These are phyloP conservation scores for Camelina neglecta DNA, from an alignment of 345 rosid species.

Conservation along the genomic window DNA sequence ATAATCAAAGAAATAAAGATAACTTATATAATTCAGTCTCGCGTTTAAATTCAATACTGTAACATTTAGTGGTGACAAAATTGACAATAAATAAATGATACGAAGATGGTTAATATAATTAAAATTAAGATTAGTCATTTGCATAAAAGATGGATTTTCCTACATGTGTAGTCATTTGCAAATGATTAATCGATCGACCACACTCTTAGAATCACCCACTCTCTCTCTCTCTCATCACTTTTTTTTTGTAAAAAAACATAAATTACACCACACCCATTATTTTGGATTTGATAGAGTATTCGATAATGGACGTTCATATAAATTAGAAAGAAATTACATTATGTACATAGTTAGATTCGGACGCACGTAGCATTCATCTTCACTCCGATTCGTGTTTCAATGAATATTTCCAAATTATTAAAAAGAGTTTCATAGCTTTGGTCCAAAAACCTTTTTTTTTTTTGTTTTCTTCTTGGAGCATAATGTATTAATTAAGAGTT, in stretches of 20 bases:
- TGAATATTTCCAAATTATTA: conserved; percentile 5
- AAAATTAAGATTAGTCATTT: conserved; percentile 1
- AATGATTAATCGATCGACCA: conserved; percentile 39
- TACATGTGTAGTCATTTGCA: conserved; percentile 34
- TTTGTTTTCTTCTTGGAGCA: no score
- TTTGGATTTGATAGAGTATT: conserved; percentile 46
- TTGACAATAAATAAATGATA: neutral
- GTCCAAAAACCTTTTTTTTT: neutral
- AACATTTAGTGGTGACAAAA: no score
- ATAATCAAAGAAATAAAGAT: neutral
- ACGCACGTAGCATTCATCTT: conserved; percentile 36
- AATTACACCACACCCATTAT: conserved; percentile 13
- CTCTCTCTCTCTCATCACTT: neutral
- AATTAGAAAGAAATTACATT: conserved; percentile 4
- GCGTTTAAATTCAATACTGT: no score
- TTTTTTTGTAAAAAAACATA: conserved; percentile 2
- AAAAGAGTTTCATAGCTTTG: neutral
- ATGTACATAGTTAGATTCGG: conserved; percentile 41
- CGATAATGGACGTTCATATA: conserved; percentile 29
- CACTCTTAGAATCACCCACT: conserved; percentile 25
- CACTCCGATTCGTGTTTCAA: conserved; percentile 23
- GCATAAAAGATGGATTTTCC: conserved; percentile 22
- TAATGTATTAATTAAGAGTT: no score
- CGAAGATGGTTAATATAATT: conserved; percentile 10
- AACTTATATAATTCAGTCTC: neutral